These are phyloP conservation scores for Huntiella moniliformis DNA, from an alignment of 2,329 filamentous ascomycete species.

Conservation along the genomic window DNA sequence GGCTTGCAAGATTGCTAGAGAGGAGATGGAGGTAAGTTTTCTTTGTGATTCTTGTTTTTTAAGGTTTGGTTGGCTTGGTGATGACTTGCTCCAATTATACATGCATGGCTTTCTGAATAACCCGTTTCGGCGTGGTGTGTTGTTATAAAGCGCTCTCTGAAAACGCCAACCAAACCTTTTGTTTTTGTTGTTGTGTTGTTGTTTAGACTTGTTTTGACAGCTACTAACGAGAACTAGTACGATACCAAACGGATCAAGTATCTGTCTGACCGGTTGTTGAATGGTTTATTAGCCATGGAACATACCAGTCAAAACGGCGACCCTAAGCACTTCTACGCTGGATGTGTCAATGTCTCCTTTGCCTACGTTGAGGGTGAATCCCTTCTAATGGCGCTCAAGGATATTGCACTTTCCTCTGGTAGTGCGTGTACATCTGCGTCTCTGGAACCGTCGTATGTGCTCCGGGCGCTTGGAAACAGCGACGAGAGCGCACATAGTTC, in stretches of 20 bases:
- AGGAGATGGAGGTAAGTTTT: constrained; percentile 70
- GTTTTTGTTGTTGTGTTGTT: constrained; percentile 3
- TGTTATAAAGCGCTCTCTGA: constrained; percentile 55
- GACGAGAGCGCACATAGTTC: constrained; percentile 96
- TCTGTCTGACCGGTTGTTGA: constrained; percentile 67
- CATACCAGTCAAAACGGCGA: constrained; percentile 88
- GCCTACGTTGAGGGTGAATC: constrained; percentile 97
- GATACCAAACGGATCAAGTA: constrained; percentile 68
- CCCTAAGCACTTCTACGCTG: constrained; percentile 67
- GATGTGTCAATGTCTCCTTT: constrained; percentile 96
- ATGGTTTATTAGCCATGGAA: constrained; percentile 72
- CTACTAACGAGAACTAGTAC: constrained; percentile 42
- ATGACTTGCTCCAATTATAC: constrained; percentile 58
- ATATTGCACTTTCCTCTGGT: constrained; percentile 90
- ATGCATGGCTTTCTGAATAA: constrained; percentile 83
- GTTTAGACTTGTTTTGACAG: not conserved
- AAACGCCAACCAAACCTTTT: constrained; percentile 5
- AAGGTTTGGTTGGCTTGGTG: constrained; percentile 23
- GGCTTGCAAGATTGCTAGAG: constrained; percentile 75
- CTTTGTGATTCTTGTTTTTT: constrained; percentile 10
- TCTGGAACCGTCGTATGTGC: constrained; percentile 86
- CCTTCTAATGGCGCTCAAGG: constrained; percentile 92
- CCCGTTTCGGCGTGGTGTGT: constrained; percentile 39
- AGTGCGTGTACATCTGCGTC: constrained; percentile 96
- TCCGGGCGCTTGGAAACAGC: constrained; percentile 83